phyloP scores from a whole-genome alignment of 78 protist genomes.

The Speleostelium caveatum region DNA sequence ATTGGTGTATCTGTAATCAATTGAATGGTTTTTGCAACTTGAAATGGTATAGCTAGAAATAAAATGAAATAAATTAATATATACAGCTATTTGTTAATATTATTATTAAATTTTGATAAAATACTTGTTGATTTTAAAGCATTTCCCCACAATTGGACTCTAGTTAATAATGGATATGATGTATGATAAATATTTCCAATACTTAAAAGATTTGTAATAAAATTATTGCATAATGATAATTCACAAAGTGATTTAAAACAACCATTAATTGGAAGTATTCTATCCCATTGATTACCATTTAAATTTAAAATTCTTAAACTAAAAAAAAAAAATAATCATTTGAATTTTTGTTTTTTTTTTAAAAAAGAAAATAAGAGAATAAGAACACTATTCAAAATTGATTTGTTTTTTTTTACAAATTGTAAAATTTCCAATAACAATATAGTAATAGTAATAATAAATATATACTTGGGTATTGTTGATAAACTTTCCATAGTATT shows the following conservation, averaged over 20 bases:
- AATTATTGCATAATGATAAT: slow-evolving; percentile 41
- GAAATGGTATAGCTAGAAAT: not conserved
- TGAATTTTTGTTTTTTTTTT: not conserved
- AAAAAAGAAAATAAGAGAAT: not conserved
- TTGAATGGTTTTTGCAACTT: slow-evolving; percentile 51
- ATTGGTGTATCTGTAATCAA: slow-evolving; percentile 27
- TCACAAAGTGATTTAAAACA: slow-evolving; percentile 41
- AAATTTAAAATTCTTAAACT: slow-evolving; percentile 62
- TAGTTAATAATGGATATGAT: slow-evolving; percentile 52
- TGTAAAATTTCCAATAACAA: too few relatives aligned
- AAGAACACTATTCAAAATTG: not conserved
- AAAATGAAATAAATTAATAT: not conserved
- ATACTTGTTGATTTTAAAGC: slow-evolving; percentile 30
- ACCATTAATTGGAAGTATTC: slow-evolving; percentile 64
- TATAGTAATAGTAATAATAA: too few relatives aligned
- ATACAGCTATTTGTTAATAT: too few relatives aligned
- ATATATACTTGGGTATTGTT: slow-evolving; percentile 50
- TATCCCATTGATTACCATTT: slow-evolving; percentile 71
- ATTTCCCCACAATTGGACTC: slow-evolving; percentile 63
- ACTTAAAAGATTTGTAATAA: slow-evolving; percentile 25
- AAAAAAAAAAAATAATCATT: not conserved
- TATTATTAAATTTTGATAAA: too few relatives aligned
- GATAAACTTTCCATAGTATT: slow-evolving; percentile 36
- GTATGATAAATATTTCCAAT: slow-evolving; percentile 67
- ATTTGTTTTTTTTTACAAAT: not conserved